Conservation (phyloP, 176 grass and related monocot species). For the Chrysopogon serrulatus region DNA sequence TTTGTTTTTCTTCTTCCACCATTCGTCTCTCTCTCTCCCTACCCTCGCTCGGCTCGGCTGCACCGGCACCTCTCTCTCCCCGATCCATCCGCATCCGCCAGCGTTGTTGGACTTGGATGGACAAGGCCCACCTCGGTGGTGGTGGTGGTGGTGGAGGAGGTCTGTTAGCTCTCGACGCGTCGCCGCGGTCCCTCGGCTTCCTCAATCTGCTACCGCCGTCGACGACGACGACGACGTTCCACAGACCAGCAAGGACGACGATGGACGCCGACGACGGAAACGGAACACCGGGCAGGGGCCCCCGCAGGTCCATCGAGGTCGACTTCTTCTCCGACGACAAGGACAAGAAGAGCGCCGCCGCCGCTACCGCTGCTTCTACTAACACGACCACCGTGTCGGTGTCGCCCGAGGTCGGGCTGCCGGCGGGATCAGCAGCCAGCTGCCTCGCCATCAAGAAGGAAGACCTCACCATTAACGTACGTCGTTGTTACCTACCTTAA, state of each 20-base stretch:
- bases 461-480: conserved; percentile 68
- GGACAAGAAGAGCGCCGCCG: conserved; percentile 34
- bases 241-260: background rate
- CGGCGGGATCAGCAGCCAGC: background rate
- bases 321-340: conserved; percentile 95
- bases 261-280: conserved; percentile 11
- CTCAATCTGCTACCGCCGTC: conserved; percentile 1
- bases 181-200: conserved; percentile 33
- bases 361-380: background rate
- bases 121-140: conserved; percentile 32
- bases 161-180: conserved; percentile 43
- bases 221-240: background rate
- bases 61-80: too few relatives aligned
- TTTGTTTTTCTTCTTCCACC: too few relatives aligned
- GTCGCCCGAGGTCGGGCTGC: too few relatives aligned
- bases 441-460: conserved; percentile 50
- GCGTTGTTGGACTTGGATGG: too few relatives aligned
- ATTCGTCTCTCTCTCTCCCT: background rate
- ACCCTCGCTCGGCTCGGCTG: too few relatives aligned
- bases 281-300: background rate
- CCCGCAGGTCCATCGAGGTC: conserved; percentile 56
- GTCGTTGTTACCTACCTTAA: too few relatives aligned
- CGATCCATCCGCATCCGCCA: too few relatives aligned
- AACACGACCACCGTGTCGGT: background rate
- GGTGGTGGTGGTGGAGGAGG: conserved; percentile 33